Conservation (phyloP, 2,329 filamentous ascomycete genomes). For the Mariannaea elegans region DNA sequence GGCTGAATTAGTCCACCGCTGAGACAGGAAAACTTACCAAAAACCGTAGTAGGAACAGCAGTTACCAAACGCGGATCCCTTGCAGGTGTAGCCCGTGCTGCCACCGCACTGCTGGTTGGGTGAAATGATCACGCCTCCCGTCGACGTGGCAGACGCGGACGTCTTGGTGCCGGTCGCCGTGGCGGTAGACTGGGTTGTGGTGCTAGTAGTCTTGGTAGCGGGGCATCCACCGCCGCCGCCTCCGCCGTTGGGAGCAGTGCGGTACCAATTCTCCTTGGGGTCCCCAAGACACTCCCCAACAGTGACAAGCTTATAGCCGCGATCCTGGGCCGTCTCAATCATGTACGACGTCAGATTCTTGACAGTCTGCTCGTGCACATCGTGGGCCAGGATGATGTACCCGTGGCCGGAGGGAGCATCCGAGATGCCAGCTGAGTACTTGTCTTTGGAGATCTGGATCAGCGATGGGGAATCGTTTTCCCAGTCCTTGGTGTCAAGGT, state of each 20-base stretch:
- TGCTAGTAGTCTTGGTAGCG: slow-evolving; percentile 15
- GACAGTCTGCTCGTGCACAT: slow-evolving; percentile 59
- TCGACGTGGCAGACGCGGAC: slow-evolving; percentile 23
- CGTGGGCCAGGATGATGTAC: slow-evolving; percentile 64
- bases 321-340: slow-evolving; percentile 49
- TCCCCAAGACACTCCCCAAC: slow-evolving; percentile 67
- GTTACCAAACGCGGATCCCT: slow-evolving; percentile 46
- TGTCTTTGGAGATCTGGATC: slow-evolving; percentile 56
- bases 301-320: slow-evolving; percentile 59
- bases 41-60: slow-evolving; percentile 54
- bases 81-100: slow-evolving; percentile 46
- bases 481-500: slow-evolving; percentile 70
- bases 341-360: slow-evolving; percentile 53
- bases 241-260: slow-evolving; percentile 37
- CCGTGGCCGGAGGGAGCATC: slow-evolving; percentile 36
- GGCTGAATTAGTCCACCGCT: neutral
- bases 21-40: slow-evolving; percentile 43
- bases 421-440: slow-evolving; percentile 49
- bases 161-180: slow-evolving; percentile 23
- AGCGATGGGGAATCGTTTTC: slow-evolving; percentile 58
- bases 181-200: slow-evolving; percentile 23
- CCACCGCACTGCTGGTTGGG: slow-evolving; percentile 50
- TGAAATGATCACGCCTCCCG: slow-evolving; percentile 38
- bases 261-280: slow-evolving; percentile 61
- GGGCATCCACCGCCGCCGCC: slow-evolving; percentile 24